Conservation (phyloP, 192 early-diverging fungal species). For the Linnemannia exigua region DNA sequence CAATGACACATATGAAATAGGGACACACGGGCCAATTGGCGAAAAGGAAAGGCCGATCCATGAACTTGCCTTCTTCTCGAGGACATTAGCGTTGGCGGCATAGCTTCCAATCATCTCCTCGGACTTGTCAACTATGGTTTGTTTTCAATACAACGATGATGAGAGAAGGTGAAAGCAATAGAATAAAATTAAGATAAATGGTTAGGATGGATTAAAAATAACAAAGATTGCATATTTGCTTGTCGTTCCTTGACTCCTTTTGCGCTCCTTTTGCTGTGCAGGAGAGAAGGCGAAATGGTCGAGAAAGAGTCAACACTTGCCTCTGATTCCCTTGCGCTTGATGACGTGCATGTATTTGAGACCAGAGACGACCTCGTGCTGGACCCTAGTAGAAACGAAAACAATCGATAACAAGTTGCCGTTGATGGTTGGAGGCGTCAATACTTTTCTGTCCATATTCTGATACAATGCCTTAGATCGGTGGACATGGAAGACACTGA, state of each 20-base stretch:
- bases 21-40: neutral
- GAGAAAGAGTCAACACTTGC: conserved; percentile 17
- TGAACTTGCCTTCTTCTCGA: conserved; percentile 81
- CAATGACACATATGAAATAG: neutral
- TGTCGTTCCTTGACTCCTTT: neutral
- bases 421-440: neutral
- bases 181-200: neutral
- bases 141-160: neutral
- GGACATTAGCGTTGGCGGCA: conserved; percentile 81
- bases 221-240: neutral
- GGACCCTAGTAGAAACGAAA: conserved; percentile 63
- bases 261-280: neutral
- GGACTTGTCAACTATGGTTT: conserved; percentile 82
- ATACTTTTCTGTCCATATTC: neutral
- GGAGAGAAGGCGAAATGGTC: neutral
- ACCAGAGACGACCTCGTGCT: conserved; percentile 96
- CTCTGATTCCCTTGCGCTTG: conserved; percentile 79
- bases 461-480: neutral
- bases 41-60: neutral
- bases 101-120: conserved; percentile 99
- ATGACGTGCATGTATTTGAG: conserved; percentile 95
- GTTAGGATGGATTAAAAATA: neutral
- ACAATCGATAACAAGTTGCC: neutral
- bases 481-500: neutral
- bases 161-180: neutral